Conservation (phyloP, 1,284 basidiomycete species). For the Rhodotorula sp. region DNA sequence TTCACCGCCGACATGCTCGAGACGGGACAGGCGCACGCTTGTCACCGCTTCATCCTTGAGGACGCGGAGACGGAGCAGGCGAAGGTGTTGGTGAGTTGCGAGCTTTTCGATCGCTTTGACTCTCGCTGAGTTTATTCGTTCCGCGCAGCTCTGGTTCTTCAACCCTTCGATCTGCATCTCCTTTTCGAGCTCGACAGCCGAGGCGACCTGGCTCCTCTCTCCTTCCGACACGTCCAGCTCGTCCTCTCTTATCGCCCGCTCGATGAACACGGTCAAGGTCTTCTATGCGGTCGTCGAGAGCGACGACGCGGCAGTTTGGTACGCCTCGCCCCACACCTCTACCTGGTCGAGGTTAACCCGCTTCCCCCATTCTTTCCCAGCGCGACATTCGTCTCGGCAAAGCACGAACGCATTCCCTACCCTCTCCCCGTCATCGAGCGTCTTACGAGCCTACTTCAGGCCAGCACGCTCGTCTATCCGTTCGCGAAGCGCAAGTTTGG, state of each 20-base stretch:
- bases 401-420: conserved; percentile 32
- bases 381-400: conserved; percentile 17
- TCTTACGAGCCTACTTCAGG: conserved; percentile 21
- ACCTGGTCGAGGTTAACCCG: not conserved
- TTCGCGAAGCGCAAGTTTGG: conserved; percentile 26
- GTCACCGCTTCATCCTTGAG: conserved; percentile 77
- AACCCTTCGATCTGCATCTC: conserved; percentile 76
- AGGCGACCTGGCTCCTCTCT: not conserved
- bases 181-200: conserved; percentile 51
- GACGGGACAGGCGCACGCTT: conserved; percentile 80
- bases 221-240: not conserved
- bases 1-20: conserved; percentile 73
- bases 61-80: conserved; percentile 78
- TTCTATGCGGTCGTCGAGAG: conserved; percentile 26
- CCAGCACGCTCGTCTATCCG: conserved; percentile 33
- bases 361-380: not conserved
- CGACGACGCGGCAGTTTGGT: conserved; percentile 12
- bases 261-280: conserved; percentile 39
- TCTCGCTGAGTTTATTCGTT: not conserved
- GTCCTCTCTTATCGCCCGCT: not conserved
- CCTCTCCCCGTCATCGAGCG: conserved; percentile 19
- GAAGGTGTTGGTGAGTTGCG: conserved; percentile 65
- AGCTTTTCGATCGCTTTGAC: not conserved
- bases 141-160: conserved; percentile 75
- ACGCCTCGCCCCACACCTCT: not conserved